A percentile compares a stretch with the other conserved stretches of the same genome.
Evolutionary conservation across 768 basidiomycete species (phyloP).

Genomic region (Lyophyllum semitale): DNA sequence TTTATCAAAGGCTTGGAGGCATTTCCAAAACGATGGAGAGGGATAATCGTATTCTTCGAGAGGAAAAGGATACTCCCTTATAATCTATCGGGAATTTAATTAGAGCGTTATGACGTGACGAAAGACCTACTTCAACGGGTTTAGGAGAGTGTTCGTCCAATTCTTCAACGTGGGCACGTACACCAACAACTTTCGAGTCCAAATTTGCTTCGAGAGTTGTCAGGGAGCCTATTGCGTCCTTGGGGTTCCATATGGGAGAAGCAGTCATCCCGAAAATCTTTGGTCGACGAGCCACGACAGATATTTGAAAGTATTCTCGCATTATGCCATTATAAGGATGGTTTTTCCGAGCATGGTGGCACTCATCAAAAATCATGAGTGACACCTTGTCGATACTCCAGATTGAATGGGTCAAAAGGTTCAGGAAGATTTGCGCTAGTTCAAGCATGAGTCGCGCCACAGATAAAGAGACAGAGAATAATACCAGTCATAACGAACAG

Average conservation of each 20-base stretch:
- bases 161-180: slow-evolving; percentile 70
- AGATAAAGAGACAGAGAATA: slow-evolving; percentile 9
- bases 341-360: slow-evolving; percentile 75
- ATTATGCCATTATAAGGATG: slow-evolving; percentile 82
- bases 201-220: slow-evolving; percentile 66
- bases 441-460: background rate
- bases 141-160: slow-evolving; percentile 61
- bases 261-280: slow-evolving; percentile 95
- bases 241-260: slow-evolving; percentile 83
- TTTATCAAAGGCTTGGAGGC: slow-evolving; percentile 35
- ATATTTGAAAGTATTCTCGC: slow-evolving; percentile 60
- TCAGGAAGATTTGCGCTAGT: slow-evolving; percentile 80
- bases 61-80: slow-evolving; percentile 57
- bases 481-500: slow-evolving; percentile 87
- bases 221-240: slow-evolving; percentile 65
- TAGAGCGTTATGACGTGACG: background rate
- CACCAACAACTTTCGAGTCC: slow-evolving; percentile 74
- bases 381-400: slow-evolving; percentile 72
- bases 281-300: slow-evolving; percentile 48
- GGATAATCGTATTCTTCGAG: slow-evolving; percentile 58
- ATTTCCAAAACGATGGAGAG: slow-evolving; percentile 42
- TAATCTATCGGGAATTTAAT: slow-evolving; percentile 39
- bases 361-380: slow-evolving; percentile 80
- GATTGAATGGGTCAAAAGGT: slow-evolving; percentile 78
- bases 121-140: slow-evolving; percentile 59